phyloP scores from a whole-genome alignment of 257 asterid species.

The Plantago major region DNA sequence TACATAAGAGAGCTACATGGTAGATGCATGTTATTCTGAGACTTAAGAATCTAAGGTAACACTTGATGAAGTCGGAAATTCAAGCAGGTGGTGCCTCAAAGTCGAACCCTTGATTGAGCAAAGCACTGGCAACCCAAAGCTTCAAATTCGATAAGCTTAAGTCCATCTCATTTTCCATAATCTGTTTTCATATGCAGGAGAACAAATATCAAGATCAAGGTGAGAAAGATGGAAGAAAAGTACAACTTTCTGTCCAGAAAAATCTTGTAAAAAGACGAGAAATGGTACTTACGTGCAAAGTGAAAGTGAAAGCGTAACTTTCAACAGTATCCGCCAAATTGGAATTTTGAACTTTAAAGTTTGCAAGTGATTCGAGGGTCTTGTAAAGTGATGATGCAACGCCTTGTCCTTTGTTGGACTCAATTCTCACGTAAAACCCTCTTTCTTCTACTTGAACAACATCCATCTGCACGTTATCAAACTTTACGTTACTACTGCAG shows the following conservation, averaged over 20 bases:
- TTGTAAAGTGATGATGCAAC: slow-evolving; percentile 47
- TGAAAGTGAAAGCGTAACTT: slow-evolving; percentile 57
- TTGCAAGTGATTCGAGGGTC: slow-evolving; percentile 55
- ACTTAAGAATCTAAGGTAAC: background rate
- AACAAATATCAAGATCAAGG: background rate
- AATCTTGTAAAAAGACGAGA: background rate
- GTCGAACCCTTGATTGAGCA: slow-evolving; percentile 66
- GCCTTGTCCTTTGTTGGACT: slow-evolving; percentile 42
- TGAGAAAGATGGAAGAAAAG: background rate
- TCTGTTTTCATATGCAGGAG: slow-evolving; percentile 31
- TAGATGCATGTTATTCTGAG: background rate
- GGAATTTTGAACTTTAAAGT: slow-evolving; percentile 43
- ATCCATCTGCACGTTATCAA: slow-evolving; percentile 49
- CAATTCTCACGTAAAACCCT: slow-evolving; percentile 52
- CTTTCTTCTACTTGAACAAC: slow-evolving; percentile 51
- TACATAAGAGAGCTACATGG: background rate
- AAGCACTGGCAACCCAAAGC: slow-evolving; percentile 58
- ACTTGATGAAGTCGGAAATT: background rate
- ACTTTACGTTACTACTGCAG: background rate
- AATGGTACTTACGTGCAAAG: slow-evolving; percentile 43
- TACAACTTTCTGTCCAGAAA: background rate
- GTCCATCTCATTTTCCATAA: slow-evolving; percentile 40
- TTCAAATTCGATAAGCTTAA: slow-evolving; percentile 44
- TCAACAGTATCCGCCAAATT: slow-evolving; percentile 42
- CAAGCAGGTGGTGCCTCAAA: slow-evolving; percentile 31